phyloP scores from a whole-genome alignment of 148 eudicot species.

The Camellia sinensis region DNA sequence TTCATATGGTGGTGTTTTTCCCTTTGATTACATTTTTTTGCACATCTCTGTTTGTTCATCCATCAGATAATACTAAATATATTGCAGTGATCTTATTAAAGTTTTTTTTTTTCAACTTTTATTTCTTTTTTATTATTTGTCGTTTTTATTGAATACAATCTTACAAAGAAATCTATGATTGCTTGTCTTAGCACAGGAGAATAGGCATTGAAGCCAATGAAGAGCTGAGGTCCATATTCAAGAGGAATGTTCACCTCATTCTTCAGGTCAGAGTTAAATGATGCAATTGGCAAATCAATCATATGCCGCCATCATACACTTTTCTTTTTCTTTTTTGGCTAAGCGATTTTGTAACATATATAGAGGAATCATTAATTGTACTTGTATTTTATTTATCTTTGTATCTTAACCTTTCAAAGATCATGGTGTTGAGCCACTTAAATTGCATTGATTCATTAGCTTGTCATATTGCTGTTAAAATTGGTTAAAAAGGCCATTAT shows the following conservation, averaged over 20 bases:
- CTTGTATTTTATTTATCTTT: background rate
- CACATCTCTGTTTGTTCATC: no score
- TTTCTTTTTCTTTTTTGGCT: background rate
- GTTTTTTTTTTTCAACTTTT: no score
- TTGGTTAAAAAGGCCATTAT: no score
- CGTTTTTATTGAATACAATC: background rate
- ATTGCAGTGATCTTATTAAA: no score
- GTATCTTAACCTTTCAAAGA: background rate
- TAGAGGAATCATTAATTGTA: background rate
- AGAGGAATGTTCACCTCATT: constrained; percentile 79
- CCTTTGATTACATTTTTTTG: no score
- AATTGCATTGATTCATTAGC: background rate
- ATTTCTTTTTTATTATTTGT: no score
- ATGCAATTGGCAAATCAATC: constrained; percentile 10
- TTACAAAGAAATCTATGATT: background rate
- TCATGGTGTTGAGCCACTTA: background rate
- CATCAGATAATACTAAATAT: no score
- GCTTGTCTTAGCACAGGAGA: constrained; percentile 44
- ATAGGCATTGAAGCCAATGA: constrained; percentile 91
- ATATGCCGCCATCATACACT: background rate
- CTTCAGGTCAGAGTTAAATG: constrained; percentile 73
- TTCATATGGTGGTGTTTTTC: no score
- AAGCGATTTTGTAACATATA: constrained; percentile 4
- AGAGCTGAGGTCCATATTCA: constrained; percentile 78
- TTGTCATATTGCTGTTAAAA: no score